These are phyloP conservation scores for Marasmius fiardii DNA, from an alignment of 1,284 basidiomycete genomes.

Conservation along the genomic window DNA sequence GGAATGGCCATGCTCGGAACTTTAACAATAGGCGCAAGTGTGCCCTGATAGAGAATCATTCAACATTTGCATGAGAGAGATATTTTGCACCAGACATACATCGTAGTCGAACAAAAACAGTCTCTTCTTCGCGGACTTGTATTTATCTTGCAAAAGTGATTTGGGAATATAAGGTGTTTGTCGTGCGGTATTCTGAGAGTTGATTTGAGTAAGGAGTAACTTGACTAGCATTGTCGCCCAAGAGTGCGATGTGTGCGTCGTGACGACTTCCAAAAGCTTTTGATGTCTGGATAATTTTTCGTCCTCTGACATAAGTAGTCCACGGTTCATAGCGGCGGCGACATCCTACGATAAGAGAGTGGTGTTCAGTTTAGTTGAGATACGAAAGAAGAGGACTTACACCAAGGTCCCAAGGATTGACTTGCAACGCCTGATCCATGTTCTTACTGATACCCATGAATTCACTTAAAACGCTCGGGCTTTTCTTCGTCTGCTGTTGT, in stretches of 20 bases:
- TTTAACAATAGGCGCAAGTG: constrained; percentile 96
- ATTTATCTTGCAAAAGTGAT: constrained; percentile 60
- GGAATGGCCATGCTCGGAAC: constrained; percentile 88
- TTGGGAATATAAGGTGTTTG: constrained; percentile 85
- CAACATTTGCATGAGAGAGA: constrained; percentile 1
- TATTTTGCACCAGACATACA: constrained; percentile 39
- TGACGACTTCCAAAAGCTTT: constrained; percentile 79
- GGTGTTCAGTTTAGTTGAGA: not conserved
- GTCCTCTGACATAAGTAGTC: constrained; percentile 75
- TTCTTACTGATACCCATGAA: constrained; percentile 96
- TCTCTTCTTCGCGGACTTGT: constrained; percentile 61
- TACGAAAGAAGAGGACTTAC: constrained; percentile 37
- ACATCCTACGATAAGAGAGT: constrained; percentile 59
- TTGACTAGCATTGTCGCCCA: constrained; percentile 93
- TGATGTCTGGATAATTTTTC: constrained; percentile 82
- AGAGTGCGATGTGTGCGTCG: constrained; percentile 93
- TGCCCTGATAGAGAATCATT: constrained; percentile 58
- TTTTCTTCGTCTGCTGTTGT: not conserved
- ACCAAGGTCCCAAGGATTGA: constrained; percentile 89
- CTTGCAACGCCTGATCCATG: constrained; percentile 46
- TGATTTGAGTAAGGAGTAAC: constrained; percentile 84
- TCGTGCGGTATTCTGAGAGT: constrained; percentile 79
- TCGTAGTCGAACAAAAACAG: constrained; percentile 97
- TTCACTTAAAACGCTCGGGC: constrained; percentile 69
- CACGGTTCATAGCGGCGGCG: constrained; percentile 91